Base-by-base conservation (phyloP, 257 asterid genomes). In the Linderniella brevidens region DNA sequence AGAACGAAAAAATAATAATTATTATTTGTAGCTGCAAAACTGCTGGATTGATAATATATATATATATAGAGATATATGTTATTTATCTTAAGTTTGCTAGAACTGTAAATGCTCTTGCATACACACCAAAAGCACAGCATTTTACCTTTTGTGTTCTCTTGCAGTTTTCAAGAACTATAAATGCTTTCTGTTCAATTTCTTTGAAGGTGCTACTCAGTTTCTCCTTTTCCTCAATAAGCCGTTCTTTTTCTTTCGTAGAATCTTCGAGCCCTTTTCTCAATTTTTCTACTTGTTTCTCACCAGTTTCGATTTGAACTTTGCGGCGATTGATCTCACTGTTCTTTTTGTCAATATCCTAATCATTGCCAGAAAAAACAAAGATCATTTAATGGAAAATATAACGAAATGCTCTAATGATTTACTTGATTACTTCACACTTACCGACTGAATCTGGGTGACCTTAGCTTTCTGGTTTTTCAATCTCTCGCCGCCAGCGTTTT, bases 401-500 rank as follows among this genome's bases (percentile, higher is more conserved):
- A 36, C 32, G 14, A 59, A 38, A 18, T 19, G 13, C 32, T 25
- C 32, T 6, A 25, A 25, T 25, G 32, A 25, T 25, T 25, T 6
- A 25, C 32, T 25, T 25, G 32, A 25, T 25, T 25, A 25, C 32
- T 25, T 6, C 49, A 59, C 35, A 78, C 98, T 80, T 67, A 88
- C 99, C 56, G 92, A 66, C 53, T 90, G 92, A 56, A 90, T 73
- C 66, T 68, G 73, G 60, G 58, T 49, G 53, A 85, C 93, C 49
- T 49, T 73, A 17, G 85, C 65, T 72, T 81, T 85, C 52, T 85
- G 94, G 44, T 51, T 72, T 69, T 68, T 77, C 75, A 90, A 51
- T 40, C 61, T 75, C 60, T 76, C 96, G 13, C 99, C 99, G 35
- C 99, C 99, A 32, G 96, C 99, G 71, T 81, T 85, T 73, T 90